Evolutionary conservation across 176 grass and related monocot species (phyloP).

Genomic region (Cocos nucifera): DNA sequence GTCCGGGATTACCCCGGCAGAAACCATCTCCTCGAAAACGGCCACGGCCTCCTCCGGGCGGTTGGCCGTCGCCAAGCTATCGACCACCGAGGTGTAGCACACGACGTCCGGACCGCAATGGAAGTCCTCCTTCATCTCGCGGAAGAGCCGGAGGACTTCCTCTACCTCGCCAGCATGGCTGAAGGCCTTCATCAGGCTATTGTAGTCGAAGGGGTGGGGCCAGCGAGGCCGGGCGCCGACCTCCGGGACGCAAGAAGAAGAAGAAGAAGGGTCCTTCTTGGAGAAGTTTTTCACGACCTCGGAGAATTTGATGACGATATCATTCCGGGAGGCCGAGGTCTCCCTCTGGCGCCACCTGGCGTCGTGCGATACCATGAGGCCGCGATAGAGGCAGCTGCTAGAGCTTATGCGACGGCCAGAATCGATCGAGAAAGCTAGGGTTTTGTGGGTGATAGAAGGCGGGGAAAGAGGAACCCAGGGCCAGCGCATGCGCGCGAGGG

Average conservation of each 20-base stretch:
- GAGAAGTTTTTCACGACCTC: conserved; percentile 58
- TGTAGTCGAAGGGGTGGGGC: conserved; percentile 81
- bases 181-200: conserved; percentile 61
- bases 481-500: no score
- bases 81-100: conserved; percentile 62
- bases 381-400: no score
- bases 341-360: no score
- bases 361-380: no score
- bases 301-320: conserved; percentile 43
- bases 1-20: conserved; percentile 37
- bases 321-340: no score
- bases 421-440: no score
- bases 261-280: conserved; percentile 5
- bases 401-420: no score
- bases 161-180: conserved; percentile 23
- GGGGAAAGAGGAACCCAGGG: no score
- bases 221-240: conserved; percentile 27
- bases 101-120: conserved; percentile 50
- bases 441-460: no score
- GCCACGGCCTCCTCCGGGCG: conserved; percentile 28
- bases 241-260: neutral
- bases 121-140: conserved; percentile 61
- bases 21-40: conserved; percentile 47
- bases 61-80: conserved; percentile 29
- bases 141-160: conserved; percentile 60